Evolutionary conservation across 179 eudicot genomes (phyloP), one percentile per base, ranked within the genome.

Genomic region (Beta lomatogona): DNA sequence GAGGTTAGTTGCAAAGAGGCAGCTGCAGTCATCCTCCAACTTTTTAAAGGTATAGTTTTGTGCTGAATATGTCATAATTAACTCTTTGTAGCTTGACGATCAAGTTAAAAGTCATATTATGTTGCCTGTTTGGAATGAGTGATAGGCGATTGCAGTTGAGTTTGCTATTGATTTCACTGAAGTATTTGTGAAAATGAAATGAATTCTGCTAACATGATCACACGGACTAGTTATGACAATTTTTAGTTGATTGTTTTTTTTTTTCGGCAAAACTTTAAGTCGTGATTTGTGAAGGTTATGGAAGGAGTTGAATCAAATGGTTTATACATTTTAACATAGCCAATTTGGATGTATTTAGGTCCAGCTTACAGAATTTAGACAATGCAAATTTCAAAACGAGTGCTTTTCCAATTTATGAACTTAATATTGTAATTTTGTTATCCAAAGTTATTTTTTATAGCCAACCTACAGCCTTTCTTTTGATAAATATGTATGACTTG

Each of bases 41-140:
- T 97, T 94, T 86, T 82, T 97, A 31, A 97, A 93, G 97, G 98
- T 94, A 90, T 75, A 19, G 13, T 65, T 53, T 36, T 50, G 57
- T 16, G 19, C 21, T n/a, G 25, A 8, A 2, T 66, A 21, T 75
- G 0, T 53, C 15, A 53, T 9, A 7, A 54, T 21, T 11, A 31
- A 18, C 48, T 50, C 21, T 3, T 9, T 61, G 66, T 22, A 9
- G 69, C 44, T 65, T 22, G 45, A 63, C 21, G 28, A 14, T 19
- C 14, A 69, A 46, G 46, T 63, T 36, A 4, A 11, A 57, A 22
- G 45, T 14, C 12, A 61, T 60, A 36, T 13, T 41, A 71, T 60
- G 58, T 73, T 31, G 28, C 50, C 10, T 70, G 64, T 60, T 57
- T 60, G 68, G 21, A 65, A 36, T 61, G 21, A 16, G 16, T 81